Percentiles rank a stretch among this genome's conserved stretches.
These are phyloP conservation scores for Monilinia laxa DNA, from an alignment of 2,329 filamentous ascomycete species.

Conservation along the genomic window DNA sequence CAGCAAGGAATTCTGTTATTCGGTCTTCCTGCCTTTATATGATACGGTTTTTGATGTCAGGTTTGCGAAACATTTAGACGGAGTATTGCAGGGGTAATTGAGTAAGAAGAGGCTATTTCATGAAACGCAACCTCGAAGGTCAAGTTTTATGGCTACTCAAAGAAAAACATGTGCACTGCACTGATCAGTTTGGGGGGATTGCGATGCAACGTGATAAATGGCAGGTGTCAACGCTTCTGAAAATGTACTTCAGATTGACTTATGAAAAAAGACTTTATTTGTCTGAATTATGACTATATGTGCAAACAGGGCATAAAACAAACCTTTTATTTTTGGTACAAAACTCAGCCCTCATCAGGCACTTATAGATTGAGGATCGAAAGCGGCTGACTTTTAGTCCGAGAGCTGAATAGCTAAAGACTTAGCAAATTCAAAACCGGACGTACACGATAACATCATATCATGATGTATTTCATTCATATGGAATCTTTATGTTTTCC, in stretches of 20 bases:
- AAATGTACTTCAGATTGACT: background rate
- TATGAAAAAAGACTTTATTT: background rate
- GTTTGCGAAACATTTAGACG: background rate
- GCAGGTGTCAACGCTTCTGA: background rate
- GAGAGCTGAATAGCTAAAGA: background rate
- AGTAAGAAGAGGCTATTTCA: background rate
- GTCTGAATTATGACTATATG: background rate
- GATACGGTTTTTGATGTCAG: background rate
- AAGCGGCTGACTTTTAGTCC: background rate
- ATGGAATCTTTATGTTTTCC: background rate
- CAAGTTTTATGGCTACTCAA: background rate
- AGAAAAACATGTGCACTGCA: constrained; percentile 3
- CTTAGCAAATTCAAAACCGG: background rate
- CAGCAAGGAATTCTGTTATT: background rate
- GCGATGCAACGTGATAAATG: constrained; percentile 1
- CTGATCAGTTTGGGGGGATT: background rate
- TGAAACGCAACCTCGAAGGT: background rate
- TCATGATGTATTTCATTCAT: background rate
- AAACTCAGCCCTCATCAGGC: background rate
- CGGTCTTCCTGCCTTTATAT: background rate
- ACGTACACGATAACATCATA: background rate
- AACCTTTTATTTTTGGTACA: background rate
- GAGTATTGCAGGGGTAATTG: background rate
- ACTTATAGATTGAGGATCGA: constrained; percentile 1
- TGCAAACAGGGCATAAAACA: background rate